Evolutionary conservation across 179 eudicot genomes (phyloP).

Genomic region (Vitellaria paradoxa): DNA sequence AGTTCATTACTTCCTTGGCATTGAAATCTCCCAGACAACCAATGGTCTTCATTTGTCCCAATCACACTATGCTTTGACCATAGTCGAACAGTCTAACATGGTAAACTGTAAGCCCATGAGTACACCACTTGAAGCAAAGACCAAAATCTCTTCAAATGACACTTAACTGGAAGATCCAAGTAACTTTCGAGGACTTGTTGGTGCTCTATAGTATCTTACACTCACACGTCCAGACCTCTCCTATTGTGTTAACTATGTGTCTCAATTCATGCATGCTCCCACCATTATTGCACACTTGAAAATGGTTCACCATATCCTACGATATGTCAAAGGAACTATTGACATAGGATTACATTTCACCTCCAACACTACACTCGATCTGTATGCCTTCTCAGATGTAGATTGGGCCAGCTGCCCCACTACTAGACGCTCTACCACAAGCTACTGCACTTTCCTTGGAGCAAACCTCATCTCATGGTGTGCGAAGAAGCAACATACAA

Average conservation of each 20-base stretch:
- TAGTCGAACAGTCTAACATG: no score
- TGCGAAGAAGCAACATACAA: no score
- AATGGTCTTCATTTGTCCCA: neutral
- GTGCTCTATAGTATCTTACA: neutral
- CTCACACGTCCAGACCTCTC: neutral
- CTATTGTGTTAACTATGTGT: neutral
- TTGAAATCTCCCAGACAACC: neutral
- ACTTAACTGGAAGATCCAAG: no score
- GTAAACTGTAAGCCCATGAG: no score
- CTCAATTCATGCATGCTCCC: neutral
- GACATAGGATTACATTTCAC: no score
- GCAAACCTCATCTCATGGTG: no score
- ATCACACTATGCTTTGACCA: no score
- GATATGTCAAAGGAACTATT: neutral
- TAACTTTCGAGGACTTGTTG: neutral
- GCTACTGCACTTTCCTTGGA: neutral
- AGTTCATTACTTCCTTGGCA: conserved; percentile 1
- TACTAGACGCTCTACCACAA: neutral
- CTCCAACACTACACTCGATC: no score
- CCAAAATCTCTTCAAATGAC: neutral
- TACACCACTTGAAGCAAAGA: no score
- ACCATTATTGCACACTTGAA: neutral
- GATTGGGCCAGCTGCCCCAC: neutral
- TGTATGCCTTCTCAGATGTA: no score
- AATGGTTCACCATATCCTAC: neutral